phyloP scores from a whole-genome alignment of 1,284 basidiomycete genomes.

The Sporisorium iseilematis-ciliati region DNA sequence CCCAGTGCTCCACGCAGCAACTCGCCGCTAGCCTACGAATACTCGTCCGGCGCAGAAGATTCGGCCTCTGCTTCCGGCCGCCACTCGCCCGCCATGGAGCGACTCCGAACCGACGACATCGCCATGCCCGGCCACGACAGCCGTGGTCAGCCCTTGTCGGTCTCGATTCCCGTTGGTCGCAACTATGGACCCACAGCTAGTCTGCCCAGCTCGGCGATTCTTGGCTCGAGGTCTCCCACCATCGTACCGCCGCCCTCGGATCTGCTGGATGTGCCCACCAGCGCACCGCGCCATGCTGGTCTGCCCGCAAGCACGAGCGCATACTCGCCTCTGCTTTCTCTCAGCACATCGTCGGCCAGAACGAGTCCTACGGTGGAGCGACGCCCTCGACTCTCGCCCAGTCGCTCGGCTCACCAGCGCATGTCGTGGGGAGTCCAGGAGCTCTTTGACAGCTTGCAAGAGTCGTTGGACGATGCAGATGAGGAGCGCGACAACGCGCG shows the following conservation, averaged over 20 bases:
- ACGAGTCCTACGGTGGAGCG: slow-evolving; percentile 36
- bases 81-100: slow-evolving; percentile 47
- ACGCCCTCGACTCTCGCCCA: slow-evolving; percentile 35
- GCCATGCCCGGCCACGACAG: slow-evolving; percentile 36
- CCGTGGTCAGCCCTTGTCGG: slow-evolving; percentile 41
- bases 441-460: slow-evolving; percentile 49
- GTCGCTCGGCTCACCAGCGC: slow-evolving; percentile 27
- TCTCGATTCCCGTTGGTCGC: slow-evolving; percentile 40
- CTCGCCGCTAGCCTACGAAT: slow-evolving; percentile 43
- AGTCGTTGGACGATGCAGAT: slow-evolving; percentile 9
- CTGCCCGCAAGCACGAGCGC: slow-evolving; percentile 44
- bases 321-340: slow-evolving; percentile 48
- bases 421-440: slow-evolving; percentile 53
- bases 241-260: slow-evolving; percentile 14
- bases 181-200: slow-evolving; percentile 38
- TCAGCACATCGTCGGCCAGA: slow-evolving; percentile 31
- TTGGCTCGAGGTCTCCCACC: slow-evolving; percentile 46
- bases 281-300: slow-evolving; percentile 30
- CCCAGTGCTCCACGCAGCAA: slow-evolving; percentile 50
- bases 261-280: slow-evolving; percentile 27
- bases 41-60: slow-evolving; percentile 34
- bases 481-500: background rate
- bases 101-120: slow-evolving; percentile 17
- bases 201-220: slow-evolving; percentile 43
- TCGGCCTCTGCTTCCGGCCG: slow-evolving; percentile 39